Percentiles rank a stretch among this genome's conserved stretches.
phyloP scores from a whole-genome alignment of 2,329 filamentous ascomycete species.

The Whalleya microplaca region DNA sequence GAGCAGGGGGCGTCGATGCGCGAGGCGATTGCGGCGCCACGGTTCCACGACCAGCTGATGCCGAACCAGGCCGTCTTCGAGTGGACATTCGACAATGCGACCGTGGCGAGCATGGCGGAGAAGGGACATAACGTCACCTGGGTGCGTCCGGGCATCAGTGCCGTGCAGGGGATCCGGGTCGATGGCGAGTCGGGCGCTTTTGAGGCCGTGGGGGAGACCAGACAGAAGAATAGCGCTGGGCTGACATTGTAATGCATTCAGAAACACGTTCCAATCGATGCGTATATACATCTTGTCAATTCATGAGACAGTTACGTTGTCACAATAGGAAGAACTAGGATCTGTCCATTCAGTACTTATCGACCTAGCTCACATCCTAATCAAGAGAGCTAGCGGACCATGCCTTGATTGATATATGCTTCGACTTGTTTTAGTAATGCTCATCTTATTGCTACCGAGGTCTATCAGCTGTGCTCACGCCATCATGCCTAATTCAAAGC shows the following conservation, averaged over 20 bases:
- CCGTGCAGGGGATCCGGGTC: slow-evolving; percentile 71
- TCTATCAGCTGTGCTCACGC: neutral
- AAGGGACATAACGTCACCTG: slow-evolving; percentile 75
- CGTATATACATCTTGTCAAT: neutral
- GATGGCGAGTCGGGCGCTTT: slow-evolving; percentile 66
- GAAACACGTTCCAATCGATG: neutral
- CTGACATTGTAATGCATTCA: slow-evolving; percentile 46
- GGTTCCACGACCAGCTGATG: slow-evolving; percentile 82
- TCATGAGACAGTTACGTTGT: too few relatives aligned
- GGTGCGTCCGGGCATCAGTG: slow-evolving; percentile 65
- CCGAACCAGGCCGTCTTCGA: slow-evolving; percentile 73
- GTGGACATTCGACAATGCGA: slow-evolving; percentile 66
- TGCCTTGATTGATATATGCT: too few relatives aligned
- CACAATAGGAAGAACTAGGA: too few relatives aligned
- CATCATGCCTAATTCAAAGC: neutral
- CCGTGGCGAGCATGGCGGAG: slow-evolving; percentile 63
- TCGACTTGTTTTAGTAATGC: too few relatives aligned
- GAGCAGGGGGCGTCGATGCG: slow-evolving; percentile 63
- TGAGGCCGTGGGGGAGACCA: slow-evolving; percentile 76
- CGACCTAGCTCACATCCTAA: too few relatives aligned
- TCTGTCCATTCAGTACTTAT: too few relatives aligned
- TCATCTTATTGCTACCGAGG: too few relatives aligned
- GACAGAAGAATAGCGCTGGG: slow-evolving; percentile 73
- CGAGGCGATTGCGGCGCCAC: slow-evolving; percentile 66
- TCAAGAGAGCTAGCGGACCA: too few relatives aligned